A percentile compares a stretch with the other conserved stretches of the same genome.
Evolutionary conservation across 2,329 filamentous ascomycete species (phyloP).

Genomic region (Microsporum audouinii): DNA sequence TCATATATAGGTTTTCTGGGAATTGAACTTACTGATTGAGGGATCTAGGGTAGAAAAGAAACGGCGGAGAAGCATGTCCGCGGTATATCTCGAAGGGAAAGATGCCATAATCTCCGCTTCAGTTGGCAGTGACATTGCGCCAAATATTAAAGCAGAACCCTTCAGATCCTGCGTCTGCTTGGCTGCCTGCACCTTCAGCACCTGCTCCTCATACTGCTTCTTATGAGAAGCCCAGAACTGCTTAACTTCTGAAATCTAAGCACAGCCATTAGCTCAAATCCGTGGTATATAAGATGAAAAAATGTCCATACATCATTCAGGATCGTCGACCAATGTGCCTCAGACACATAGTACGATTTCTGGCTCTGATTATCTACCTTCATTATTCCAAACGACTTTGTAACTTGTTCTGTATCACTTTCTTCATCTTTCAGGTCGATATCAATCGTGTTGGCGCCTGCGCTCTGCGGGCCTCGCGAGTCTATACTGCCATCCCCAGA

Average conservation of each 20-base stretch:
- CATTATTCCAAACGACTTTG: slow-evolving; percentile 66
- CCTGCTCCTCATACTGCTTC: slow-evolving; percentile 74
- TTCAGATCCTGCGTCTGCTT: slow-evolving; percentile 45
- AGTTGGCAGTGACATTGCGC: slow-evolving; percentile 55
- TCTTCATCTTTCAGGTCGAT: slow-evolving; percentile 47
- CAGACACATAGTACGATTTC: slow-evolving; percentile 70
- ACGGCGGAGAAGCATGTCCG: slow-evolving; percentile 73
- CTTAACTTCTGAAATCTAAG: slow-evolving; percentile 77
- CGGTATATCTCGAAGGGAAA: slow-evolving; percentile 67
- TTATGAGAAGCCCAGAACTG: slow-evolving; percentile 79
- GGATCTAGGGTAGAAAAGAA: slow-evolving; percentile 79
- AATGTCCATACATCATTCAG: slow-evolving; percentile 49
- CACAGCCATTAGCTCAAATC: slow-evolving; percentile 1
- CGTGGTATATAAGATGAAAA: background rate
- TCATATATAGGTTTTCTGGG: slow-evolving; percentile 1
- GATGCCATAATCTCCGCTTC: slow-evolving; percentile 67
- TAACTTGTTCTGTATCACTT: slow-evolving; percentile 59
- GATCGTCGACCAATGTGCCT: slow-evolving; percentile 73
- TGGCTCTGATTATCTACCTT: slow-evolving; percentile 65
- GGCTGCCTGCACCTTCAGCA: slow-evolving; percentile 60
- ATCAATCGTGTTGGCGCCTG: slow-evolving; percentile 21
- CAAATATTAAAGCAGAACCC: slow-evolving; percentile 69
- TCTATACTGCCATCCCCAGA: slow-evolving; percentile 31
- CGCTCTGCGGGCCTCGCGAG: slow-evolving; percentile 28
- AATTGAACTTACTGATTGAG: slow-evolving; percentile 42